These are phyloP conservation scores for Cucurbita maxima DNA, from an alignment of 306 rosid genomes.

Conservation along the genomic window DNA sequence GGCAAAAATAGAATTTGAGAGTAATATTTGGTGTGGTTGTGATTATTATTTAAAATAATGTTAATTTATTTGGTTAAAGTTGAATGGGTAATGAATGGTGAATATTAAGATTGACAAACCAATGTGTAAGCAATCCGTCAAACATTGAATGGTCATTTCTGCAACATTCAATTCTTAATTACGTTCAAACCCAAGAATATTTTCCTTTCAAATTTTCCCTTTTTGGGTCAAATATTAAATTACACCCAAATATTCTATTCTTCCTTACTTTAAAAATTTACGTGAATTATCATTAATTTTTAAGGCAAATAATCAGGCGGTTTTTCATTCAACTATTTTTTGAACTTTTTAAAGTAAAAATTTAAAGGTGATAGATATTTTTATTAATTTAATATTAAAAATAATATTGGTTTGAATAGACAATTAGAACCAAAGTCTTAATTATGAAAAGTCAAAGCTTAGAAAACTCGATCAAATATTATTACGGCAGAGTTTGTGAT, in stretches of 20 bases:
- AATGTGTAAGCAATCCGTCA: not conserved
- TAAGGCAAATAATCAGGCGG: too few relatives aligned
- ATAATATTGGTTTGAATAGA: too few relatives aligned
- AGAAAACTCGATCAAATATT: not conserved
- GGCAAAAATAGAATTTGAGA: too few relatives aligned
- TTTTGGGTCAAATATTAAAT: not conserved
- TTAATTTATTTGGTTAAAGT: not conserved
- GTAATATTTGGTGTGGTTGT: too few relatives aligned
- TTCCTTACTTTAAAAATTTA: too few relatives aligned
- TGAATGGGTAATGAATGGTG: not conserved
- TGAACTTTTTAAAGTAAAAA: too few relatives aligned
- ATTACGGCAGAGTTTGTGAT: too few relatives aligned
- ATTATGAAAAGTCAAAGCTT: not conserved
- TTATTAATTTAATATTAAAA: too few relatives aligned
- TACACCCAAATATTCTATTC: not conserved
- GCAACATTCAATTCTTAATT: not conserved
- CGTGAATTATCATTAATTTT: too few relatives aligned
- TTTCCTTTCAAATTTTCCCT: not conserved
- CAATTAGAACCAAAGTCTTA: not conserved
- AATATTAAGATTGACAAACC: not conserved
- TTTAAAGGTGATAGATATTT: too few relatives aligned
- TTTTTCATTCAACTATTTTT: too few relatives aligned
- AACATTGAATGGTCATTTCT: not conserved
- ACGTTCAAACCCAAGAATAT: not conserved
- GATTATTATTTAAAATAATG: not conserved